Conservation (phyloP, 805 yeast genomes). For the Sugiyamaella floridensis region DNA sequence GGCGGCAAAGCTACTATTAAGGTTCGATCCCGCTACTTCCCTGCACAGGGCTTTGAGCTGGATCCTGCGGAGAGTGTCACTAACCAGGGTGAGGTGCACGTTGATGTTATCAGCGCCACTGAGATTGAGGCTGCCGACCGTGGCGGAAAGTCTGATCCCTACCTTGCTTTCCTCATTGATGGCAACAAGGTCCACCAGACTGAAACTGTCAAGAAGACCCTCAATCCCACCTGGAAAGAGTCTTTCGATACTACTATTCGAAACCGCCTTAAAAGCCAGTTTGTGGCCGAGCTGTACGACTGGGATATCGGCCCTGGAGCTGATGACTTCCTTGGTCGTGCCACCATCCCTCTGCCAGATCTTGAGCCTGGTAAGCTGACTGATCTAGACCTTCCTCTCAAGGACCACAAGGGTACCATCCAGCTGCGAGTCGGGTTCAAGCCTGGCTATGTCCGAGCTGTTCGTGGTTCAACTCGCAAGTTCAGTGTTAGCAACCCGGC, state of each 20-base stretch:
- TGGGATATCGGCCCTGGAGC: constrained; percentile 91
- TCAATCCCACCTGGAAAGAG: constrained; percentile 90
- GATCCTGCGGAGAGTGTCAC: constrained; percentile 71
- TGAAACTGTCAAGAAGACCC: constrained; percentile 74
- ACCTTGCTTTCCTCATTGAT: constrained; percentile 55
- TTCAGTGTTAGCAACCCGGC: constrained; percentile 14
- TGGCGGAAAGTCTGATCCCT: constrained; percentile 93
- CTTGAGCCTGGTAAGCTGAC: constrained; percentile 52
- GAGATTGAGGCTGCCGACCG: constrained; percentile 79
- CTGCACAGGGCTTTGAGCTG: constrained; percentile 48
- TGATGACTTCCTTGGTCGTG: constrained; percentile 76
- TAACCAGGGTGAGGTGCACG: constrained; percentile 63
- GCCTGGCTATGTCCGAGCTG: constrained; percentile 52
- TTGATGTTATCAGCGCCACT: constrained; percentile 57
- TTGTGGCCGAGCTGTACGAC: constrained; percentile 60
- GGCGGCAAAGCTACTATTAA: constrained; percentile 41
- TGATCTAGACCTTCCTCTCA: constrained; percentile 46
- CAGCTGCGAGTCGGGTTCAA: constrained; percentile 54
- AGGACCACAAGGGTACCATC: constrained; percentile 54
- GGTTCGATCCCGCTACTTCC: constrained; percentile 70
- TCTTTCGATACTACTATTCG: constrained; percentile 45
- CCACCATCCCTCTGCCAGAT: constrained; percentile 47
- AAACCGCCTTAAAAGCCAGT: constrained; percentile 54
- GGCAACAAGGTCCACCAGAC: constrained; percentile 63
- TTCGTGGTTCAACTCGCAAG: constrained; percentile 8